phyloP scores from a whole-genome alignment of 176 grass and related monocot genomes.

The Eleusine coracana region DNA sequence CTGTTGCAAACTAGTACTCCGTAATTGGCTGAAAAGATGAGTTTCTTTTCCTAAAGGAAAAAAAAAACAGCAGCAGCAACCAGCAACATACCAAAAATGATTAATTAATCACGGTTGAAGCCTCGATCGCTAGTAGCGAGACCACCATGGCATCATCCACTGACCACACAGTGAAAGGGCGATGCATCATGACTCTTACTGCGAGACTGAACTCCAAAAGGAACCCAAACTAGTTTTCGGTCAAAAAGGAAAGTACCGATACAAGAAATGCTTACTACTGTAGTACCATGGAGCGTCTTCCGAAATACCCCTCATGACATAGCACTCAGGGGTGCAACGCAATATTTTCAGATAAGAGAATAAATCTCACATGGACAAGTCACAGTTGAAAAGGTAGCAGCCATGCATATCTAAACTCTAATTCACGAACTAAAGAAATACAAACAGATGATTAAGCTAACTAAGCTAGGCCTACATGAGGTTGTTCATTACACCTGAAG shows the following conservation, averaged over 20 bases:
- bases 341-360: not conserved
- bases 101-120: constrained; percentile 11
- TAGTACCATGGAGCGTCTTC: not conserved
- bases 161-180: not conserved
- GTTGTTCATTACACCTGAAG: constrained; percentile 40
- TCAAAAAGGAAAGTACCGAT: not conserved
- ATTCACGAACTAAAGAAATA: constrained; percentile 21
- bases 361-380: not conserved
- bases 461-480: constrained; percentile 29
- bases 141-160: constrained; percentile 35
- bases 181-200: not conserved
- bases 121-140: not conserved
- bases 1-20: not conserved
- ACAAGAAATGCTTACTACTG: not conserved
- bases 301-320: not conserved
- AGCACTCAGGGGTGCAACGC: not conserved
- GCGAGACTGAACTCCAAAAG: not conserved
- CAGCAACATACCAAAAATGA: constrained; percentile 25
- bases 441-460: constrained; percentile 24
- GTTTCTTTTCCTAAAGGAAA: not conserved
- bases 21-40: constrained; percentile 6
- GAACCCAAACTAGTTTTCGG: not conserved
- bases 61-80: not conserved
- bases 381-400: not conserved
- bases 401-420: constrained; percentile 32